A percentile compares a stretch with the other conserved stretches of the same genome.
phyloP scores from a whole-genome alignment of 768 basidiomycete genomes.

The Phanerochaete sordida region DNA sequence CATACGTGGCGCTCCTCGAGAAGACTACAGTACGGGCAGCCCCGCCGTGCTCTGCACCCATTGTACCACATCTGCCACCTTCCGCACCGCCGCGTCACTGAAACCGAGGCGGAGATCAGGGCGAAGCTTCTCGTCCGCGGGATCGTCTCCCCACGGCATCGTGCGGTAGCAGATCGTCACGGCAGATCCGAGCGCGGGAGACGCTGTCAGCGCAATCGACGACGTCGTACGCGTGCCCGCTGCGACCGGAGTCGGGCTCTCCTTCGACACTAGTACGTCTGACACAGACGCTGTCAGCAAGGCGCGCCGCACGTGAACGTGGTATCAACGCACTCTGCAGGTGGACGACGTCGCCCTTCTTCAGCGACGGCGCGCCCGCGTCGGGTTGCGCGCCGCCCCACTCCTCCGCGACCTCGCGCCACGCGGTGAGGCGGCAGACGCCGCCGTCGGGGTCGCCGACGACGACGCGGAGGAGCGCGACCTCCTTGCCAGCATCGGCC shows the following conservation, averaged over 20 bases:
- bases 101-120: conserved; percentile 71
- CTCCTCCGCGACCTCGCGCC: conserved; percentile 70
- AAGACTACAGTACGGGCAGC: conserved; percentile 26
- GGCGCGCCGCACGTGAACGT: neutral
- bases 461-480: conserved; percentile 65
- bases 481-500: conserved; percentile 62
- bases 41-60: conserved; percentile 82
- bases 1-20: too few species aligned
- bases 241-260: conserved; percentile 26
- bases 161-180: conserved; percentile 76
- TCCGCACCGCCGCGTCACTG: conserved; percentile 66
- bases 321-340: conserved; percentile 54
- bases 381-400: conserved; percentile 55
- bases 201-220: conserved; percentile 58
- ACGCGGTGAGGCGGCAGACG: conserved; percentile 71
- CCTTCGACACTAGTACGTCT: conserved; percentile 4
- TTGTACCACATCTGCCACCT: conserved; percentile 57
- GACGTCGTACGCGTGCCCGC: conserved; percentile 14
- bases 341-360: conserved; percentile 69
- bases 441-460: conserved; percentile 69
- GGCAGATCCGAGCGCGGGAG: conserved; percentile 58
- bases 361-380: conserved; percentile 32
- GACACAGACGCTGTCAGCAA: conserved; percentile 4
- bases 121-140: conserved; percentile 55
- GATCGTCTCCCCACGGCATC: conserved; percentile 51